Evolutionary conservation across 129 eudicot genomes (phyloP).

Genomic region (Erigeron canadensis): DNA sequence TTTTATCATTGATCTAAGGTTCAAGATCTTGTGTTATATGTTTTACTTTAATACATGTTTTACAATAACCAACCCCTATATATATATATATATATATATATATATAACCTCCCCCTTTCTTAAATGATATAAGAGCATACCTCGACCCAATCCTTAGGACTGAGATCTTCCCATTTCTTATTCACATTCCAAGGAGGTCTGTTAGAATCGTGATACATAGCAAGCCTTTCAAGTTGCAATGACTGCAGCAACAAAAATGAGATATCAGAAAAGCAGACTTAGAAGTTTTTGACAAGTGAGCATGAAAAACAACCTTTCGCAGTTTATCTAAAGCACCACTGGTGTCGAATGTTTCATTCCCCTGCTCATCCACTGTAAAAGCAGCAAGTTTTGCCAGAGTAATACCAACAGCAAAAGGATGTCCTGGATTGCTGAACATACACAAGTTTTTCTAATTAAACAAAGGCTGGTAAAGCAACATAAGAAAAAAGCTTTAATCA

Average conservation of each 20-base stretch:
- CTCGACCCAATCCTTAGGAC: slow-evolving; percentile 91
- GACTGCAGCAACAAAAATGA: slow-evolving; percentile 49
- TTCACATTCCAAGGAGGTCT: slow-evolving; percentile 75
- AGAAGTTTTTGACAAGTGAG: background rate
- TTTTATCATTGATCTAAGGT: too few relatives aligned
- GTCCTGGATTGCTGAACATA: slow-evolving; percentile 79
- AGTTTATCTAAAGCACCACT: slow-evolving; percentile 97
- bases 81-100: background rate
- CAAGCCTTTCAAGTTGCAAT: slow-evolving; percentile 97
- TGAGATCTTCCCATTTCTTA: slow-evolving; percentile 90
- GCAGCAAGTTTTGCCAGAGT: slow-evolving; percentile 98
- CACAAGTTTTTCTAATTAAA: background rate
- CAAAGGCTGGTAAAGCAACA: slow-evolving; percentile 22
- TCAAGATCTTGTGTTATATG: too few relatives aligned
- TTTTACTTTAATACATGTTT: too few relatives aligned
- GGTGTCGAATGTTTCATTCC: slow-evolving; percentile 97
- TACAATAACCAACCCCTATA: too few relatives aligned
- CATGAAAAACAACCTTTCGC: slow-evolving; percentile 59
- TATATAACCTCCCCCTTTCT: too few relatives aligned
- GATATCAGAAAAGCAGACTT: slow-evolving; percentile 16
- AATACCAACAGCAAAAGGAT: slow-evolving; percentile 89
- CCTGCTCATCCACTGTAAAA: slow-evolving; percentile 93
- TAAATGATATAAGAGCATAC: slow-evolving; percentile 39
- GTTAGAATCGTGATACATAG: slow-evolving; percentile 93
- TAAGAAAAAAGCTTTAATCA: slow-evolving; percentile 6